phyloP scores from a whole-genome alignment of 352 stramenopile genomes.

The Phytophthora agathidicida region DNA sequence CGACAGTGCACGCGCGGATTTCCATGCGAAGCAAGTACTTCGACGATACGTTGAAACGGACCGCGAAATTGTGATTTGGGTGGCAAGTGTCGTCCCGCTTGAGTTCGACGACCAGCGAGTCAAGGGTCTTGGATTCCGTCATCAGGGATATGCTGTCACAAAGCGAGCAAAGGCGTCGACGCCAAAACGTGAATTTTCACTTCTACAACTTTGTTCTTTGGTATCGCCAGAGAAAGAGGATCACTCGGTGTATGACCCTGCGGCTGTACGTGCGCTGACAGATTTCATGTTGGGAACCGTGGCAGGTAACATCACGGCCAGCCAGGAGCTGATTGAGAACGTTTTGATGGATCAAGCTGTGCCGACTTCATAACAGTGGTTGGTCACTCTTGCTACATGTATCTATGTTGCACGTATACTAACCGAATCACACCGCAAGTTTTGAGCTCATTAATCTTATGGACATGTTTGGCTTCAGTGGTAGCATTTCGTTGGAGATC shows the following conservation, averaged over 20 bases:
- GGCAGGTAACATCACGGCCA: slow-evolving; percentile 51
- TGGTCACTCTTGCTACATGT: background rate
- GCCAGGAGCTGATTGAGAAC: slow-evolving; percentile 67
- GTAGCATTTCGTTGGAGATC: no score
- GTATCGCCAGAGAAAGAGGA: slow-evolving; percentile 51
- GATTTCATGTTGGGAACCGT: slow-evolving; percentile 63
- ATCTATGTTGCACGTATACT: slow-evolving; percentile 13
- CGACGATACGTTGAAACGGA: slow-evolving; percentile 46
- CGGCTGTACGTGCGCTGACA: slow-evolving; percentile 52
- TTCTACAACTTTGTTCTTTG: slow-evolving; percentile 48
- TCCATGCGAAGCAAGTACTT: slow-evolving; percentile 45
- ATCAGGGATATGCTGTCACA: slow-evolving; percentile 51
- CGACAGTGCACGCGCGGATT: slow-evolving; percentile 45
- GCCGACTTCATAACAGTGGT: slow-evolving; percentile 1
- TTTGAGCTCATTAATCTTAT: no score
- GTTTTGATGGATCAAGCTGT: slow-evolving; percentile 45
- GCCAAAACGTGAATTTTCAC: slow-evolving; percentile 38
- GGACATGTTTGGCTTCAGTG: no score
- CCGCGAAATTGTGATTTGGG: slow-evolving; percentile 53
- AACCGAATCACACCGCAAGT: slow-evolving; percentile 1
- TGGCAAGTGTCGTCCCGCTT: slow-evolving; percentile 42
- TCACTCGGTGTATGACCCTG: slow-evolving; percentile 40
- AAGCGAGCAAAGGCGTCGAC: slow-evolving; percentile 45
- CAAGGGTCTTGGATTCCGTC: slow-evolving; percentile 45
- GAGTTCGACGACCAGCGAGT: slow-evolving; percentile 48